phyloP scores from a whole-genome alignment of 2,329 filamentous ascomycete genomes.

The Trichoderma simmonsii region DNA sequence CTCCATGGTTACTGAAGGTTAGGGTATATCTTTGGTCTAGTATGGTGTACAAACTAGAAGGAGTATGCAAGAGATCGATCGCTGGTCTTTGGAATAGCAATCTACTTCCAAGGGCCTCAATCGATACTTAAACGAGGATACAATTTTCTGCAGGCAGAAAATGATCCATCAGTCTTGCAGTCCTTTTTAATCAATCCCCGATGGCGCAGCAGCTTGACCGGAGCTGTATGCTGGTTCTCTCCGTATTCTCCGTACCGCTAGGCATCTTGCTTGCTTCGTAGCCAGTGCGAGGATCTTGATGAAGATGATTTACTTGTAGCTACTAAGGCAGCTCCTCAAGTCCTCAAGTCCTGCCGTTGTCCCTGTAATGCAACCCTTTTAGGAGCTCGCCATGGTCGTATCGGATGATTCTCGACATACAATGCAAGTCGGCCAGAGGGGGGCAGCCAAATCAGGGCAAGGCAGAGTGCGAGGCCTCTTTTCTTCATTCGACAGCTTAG shows the following conservation, averaged over 20 bases:
- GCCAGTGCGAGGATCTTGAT: not conserved
- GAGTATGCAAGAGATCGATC: not conserved
- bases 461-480: not conserved
- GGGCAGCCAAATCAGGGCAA: not conserved
- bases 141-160: not conserved
- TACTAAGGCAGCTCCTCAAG: not conserved
- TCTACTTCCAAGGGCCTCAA: no score
- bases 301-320: not conserved
- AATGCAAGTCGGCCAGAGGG: not conserved
- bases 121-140: no score
- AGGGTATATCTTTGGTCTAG: no score
- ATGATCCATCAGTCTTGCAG: not conserved
- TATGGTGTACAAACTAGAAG: no score
- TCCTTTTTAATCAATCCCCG: not conserved
- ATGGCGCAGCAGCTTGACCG: not conserved
- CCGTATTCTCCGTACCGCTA: not conserved
- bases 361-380: not conserved
- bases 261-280: not conserved
- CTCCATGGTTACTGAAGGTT: not conserved
- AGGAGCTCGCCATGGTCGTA: not conserved
- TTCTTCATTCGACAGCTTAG: not conserved
- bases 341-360: not conserved
- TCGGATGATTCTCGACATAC: not conserved
- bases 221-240: not conserved
- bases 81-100: not conserved